These are phyloP conservation scores for Euclidium syriacum DNA, from an alignment of 345 rosid species.

Conservation along the genomic window DNA sequence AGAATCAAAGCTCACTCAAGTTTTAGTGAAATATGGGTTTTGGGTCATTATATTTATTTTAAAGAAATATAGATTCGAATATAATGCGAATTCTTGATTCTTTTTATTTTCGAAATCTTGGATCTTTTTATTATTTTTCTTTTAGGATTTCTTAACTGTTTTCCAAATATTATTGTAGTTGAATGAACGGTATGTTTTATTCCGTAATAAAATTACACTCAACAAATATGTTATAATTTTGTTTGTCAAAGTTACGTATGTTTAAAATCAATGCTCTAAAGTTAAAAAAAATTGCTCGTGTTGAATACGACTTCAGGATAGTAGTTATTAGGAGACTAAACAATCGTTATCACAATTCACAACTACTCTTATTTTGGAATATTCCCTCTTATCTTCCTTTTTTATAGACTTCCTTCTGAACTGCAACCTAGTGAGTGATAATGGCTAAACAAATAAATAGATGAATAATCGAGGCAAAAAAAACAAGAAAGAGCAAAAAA, in stretches of 20 bases:
- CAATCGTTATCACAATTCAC: conserved; percentile 8
- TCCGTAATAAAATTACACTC: too few relatives aligned
- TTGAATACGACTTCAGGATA: conserved; percentile 12
- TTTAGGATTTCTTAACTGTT: too few relatives aligned
- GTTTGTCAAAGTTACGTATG: background rate
- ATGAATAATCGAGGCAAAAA: background rate
- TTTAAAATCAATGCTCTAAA: background rate
- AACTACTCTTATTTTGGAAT: background rate
- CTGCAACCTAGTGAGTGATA: background rate
- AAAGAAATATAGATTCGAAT: too few relatives aligned
- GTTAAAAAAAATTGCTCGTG: conserved; percentile 1
- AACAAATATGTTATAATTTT: background rate
- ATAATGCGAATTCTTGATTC: too few relatives aligned
- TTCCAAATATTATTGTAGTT: too few relatives aligned
- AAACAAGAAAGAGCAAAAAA: too few relatives aligned
- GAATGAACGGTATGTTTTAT: too few relatives aligned
- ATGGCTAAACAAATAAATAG: background rate
- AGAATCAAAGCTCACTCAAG: too few relatives aligned
- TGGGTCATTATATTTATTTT: too few relatives aligned
- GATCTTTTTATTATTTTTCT: too few relatives aligned
- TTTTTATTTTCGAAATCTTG: too few relatives aligned
- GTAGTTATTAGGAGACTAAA: background rate
- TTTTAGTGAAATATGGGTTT: too few relatives aligned
- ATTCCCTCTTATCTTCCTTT: background rate
- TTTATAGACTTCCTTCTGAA: conserved; percentile 10